phyloP scores from a whole-genome alignment of 192 early-diverging fungal species.

The Physocladia obscura region DNA sequence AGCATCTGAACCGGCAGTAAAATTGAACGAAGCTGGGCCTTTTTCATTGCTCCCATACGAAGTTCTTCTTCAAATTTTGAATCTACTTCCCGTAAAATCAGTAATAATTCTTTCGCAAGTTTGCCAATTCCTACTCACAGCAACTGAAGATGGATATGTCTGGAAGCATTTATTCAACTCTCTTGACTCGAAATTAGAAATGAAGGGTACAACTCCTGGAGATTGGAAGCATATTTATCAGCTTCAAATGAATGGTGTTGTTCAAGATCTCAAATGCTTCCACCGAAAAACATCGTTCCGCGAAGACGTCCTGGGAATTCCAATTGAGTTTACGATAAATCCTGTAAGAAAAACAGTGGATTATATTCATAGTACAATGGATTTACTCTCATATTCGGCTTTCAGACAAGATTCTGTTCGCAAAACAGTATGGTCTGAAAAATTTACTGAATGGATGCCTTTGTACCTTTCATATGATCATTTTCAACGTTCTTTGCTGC shows the following conservation, averaged over 20 bases:
- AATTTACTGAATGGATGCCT: slow-evolving; percentile 32
- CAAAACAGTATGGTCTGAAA: slow-evolving; percentile 32
- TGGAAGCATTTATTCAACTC: slow-evolving; percentile 18
- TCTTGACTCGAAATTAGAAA: slow-evolving; percentile 6
- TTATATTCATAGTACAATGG: slow-evolving; percentile 32
- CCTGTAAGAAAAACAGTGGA: slow-evolving; percentile 35
- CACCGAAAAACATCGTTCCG: slow-evolving; percentile 26
- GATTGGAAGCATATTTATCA: slow-evolving; percentile 28
- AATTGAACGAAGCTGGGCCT: not conserved
- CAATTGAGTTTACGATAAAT: slow-evolving; percentile 37
- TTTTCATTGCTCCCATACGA: slow-evolving; percentile 15
- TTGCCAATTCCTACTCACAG: slow-evolving; percentile 7
- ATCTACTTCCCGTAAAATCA: slow-evolving; percentile 11
- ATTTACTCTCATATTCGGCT: slow-evolving; percentile 24
- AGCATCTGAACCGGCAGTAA: not conserved
- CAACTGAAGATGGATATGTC: slow-evolving; percentile 21
- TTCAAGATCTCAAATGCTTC: slow-evolving; percentile 34
- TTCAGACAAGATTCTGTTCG: slow-evolving; percentile 29
- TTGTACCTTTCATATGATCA: slow-evolving; percentile 35
- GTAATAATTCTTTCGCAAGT: not conserved
- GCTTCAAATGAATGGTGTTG: slow-evolving; percentile 26
- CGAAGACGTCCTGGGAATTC: slow-evolving; percentile 37
- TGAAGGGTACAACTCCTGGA: not conserved
- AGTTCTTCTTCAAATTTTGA: slow-evolving; percentile 11
- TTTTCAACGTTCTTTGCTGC: slow-evolving; percentile 24